Conservation (phyloP, 2,329 filamentous ascomycete genomes). For the Myriangium duriaei region DNA sequence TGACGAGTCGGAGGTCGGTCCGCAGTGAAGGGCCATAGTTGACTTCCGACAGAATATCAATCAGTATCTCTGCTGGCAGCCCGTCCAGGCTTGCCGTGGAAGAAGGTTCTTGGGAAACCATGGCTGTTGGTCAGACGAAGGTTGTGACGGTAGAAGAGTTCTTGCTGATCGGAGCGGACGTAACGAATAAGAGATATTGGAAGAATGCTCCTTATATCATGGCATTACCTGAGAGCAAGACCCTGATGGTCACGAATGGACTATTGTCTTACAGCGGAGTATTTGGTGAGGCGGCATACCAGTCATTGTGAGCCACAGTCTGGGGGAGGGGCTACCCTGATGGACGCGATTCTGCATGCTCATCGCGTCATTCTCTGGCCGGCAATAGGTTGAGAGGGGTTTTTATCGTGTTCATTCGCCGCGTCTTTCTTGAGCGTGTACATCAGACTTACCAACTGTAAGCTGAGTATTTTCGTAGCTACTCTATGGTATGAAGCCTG, state of each 20-base stretch:
- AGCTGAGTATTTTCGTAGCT: no score
- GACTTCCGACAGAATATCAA: conserved; percentile 17
- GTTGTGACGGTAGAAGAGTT: neutral
- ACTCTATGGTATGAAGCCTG: neutral
- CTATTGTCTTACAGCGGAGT: no score
- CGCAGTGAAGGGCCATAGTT: conserved; percentile 16
- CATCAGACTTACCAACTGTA: no score
- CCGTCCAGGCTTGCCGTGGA: conserved; percentile 5
- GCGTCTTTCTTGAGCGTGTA: no score
- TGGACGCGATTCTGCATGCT: neutral
- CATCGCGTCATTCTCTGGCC: conserved; percentile 5
- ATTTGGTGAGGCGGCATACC: no score
- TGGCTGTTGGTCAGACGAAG: neutral
- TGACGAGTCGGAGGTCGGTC: conserved; percentile 17
- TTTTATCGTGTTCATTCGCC: no score
- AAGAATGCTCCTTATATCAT: conserved; percentile 1
- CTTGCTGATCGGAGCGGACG: neutral
- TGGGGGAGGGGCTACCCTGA: conserved; percentile 7
- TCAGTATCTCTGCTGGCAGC: conserved; percentile 21
- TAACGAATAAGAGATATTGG: neutral
- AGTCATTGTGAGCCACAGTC: no score
- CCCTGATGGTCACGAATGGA: conserved; percentile 9
- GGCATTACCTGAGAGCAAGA: conserved; percentile 4
- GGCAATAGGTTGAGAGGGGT: no score
- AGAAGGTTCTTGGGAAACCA: neutral